Evolutionary conservation across 1,139 yeast species (phyloP), one percentile per base, ranked within the genome.

Genomic region (Yamadazyma membranifaciens): DNA sequence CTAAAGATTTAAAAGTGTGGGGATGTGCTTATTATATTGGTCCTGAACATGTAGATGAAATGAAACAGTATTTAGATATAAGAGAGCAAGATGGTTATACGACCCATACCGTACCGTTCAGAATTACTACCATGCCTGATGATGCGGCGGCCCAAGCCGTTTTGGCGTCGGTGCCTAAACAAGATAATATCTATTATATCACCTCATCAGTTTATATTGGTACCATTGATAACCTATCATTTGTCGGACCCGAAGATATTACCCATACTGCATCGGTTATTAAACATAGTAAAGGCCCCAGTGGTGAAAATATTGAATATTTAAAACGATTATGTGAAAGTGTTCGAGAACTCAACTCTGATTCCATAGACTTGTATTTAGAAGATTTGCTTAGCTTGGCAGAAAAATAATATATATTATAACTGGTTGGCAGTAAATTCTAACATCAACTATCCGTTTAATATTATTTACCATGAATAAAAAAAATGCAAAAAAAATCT

Each of bases 31-130:
- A 83, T 53, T 82, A 84, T 53, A 83, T 91, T n/a, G 81, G 81
- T 2, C 77, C 87, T 0, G 77, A 80, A 41, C 57, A 76, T 41
- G 91, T 83, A 0, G 63, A 62, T 3, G 74, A 73, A 47, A 94
- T 88, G 12, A 67, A 71, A 32, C 80, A 75, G 12, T 84, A 88
- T 51, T 68, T 91, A 34, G 95, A 89, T 54, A 70, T 80, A 13
- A 68, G 98, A 39, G 98, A 91, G 54, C 88, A 89, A 57, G 89
- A 88, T 55, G 98, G 98, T 0, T 91, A 91, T 60, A 71, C 88
- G 0, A 67, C 80, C 2, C 87, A 85, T 50, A 62, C 68, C n/a
- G 83, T 89, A 1, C 80, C 81, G 2, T 88, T 88, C 55, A 73
- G 75, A 45, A 66, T 83, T 28, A 51, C 59, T 10, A 62, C 67